Evolutionary conservation across 2,329 filamentous ascomycete genomes (phyloP), one percentile per base, ranked within the genome.

Genomic region (Penicillium sp.): DNA sequence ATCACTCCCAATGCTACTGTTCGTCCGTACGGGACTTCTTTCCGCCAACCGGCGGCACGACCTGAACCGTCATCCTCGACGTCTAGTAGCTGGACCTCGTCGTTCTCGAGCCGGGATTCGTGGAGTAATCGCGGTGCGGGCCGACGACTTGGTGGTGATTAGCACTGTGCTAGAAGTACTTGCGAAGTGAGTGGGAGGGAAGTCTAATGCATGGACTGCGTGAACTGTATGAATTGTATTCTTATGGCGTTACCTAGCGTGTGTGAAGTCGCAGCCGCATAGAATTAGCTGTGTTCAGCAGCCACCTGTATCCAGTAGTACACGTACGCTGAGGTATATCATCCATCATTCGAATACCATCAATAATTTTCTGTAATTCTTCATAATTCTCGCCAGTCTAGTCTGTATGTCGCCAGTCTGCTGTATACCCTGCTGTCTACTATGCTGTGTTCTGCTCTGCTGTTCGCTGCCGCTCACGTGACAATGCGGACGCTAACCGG

Each of bases 21-120:
- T 44, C 83, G 84, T 51, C 71, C 75, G 0, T 89, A 85, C 64
- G 90, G 90, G 3, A 87, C 86, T 1, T 83, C 85, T 3, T 77
- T 84, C 60, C 75, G 80, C 51, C 68, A 76, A 51, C 55, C 68
- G 54, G 61, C 70, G 26, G 56, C 60, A 6, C 47, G 47, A n/a
- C 16, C 52, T 18, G 42, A 48, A 16, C 46, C 48, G 13, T 37
- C 58, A 42, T 36, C 48, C 6, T 59, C 56, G 19, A 50, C 52
- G 28, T 54, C 64, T 11, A 58, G 62, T 29, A 65, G 66, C 29
- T 74, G 71, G 67, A 58, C 62, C 18, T 70, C 69, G 5, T 65
- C 68, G 23, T 65, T 74, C 18, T 67, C 69, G 21, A 42, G 9
- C 14, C 11, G 7, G 48, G 63, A 62, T 42, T 47, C 67, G 4